Evolutionary conservation across 2,329 filamentous ascomycete species (phyloP), one percentile per base, ranked within the genome.

Genomic region (Nakataea oryzae): DNA sequence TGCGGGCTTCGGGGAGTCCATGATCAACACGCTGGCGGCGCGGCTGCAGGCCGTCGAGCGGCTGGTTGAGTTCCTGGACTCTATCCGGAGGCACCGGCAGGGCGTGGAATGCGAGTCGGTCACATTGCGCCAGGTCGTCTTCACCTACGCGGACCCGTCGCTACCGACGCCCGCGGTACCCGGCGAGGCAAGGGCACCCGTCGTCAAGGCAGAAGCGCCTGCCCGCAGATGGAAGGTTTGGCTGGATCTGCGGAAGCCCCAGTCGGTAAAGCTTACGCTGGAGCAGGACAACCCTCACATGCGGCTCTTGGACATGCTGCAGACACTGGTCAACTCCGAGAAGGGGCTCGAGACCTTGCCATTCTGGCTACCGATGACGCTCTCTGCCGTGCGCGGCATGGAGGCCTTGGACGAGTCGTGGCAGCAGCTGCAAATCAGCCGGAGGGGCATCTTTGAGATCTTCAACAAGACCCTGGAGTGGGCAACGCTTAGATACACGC

Each of bases 61-160:
- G 26, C 79, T 95, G 30, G 86, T 91, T 54, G 81, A 82, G 56
- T 90, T 90, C 68, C 78, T 91, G 29, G 81, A 86, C 57, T 85
- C 87, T 1, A 82, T 93, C 65, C 78, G 84, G 62, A 76, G 78
- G 65, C 78, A 83, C 66, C 76, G 78, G 58, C 78, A 78, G 21
- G 78, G 81, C 60, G 81, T 89, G 47, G 76, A 76, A 56, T 82
- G 82, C 69, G 80, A 86, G 66, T 76, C 80, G 54, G 79, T 88
- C 62, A 85, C 82, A 21, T 77, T 93, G 62, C 77, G 78, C 66
- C 78, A 82, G 64, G 81, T 95, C 7, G 76, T 81, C 3, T 91
- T 95, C 71, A 83, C 79, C n/a, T 96, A 95, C 71, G 78, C 77
- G 61, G 71, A 76, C 50, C 66, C 62, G 65, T 57, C 64, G 71